phyloP scores from a whole-genome alignment of 306 rosid species.

The Phaseolus lunatus region DNA sequence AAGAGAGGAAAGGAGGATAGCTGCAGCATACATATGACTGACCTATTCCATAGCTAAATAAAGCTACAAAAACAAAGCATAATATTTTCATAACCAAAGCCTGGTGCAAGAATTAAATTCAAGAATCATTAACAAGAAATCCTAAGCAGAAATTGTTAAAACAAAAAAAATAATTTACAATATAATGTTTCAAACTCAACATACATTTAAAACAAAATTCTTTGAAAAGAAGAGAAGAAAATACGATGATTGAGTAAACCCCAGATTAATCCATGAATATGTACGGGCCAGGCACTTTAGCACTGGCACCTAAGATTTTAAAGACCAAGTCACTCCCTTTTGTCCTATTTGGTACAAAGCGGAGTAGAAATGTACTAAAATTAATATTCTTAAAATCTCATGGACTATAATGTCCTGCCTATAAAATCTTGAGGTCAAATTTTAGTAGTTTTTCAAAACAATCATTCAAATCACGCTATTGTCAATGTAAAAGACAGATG shows the following conservation, averaged over 20 bases:
- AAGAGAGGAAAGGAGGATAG: neutral
- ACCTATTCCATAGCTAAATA: slow-evolving; percentile 1
- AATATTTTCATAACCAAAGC: slow-evolving; percentile 2
- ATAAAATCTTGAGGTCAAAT: neutral
- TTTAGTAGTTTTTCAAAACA: neutral
- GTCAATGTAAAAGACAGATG: neutral
- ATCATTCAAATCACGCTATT: neutral
- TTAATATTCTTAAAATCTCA: neutral
- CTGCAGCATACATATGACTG: neutral
- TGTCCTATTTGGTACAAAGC: neutral
- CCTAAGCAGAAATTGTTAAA: neutral
- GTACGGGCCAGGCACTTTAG: neutral
- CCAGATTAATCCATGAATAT: neutral
- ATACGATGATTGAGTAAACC: neutral
- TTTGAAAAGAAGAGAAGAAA: neutral
- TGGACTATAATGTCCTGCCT: neutral
- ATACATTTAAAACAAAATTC: neutral
- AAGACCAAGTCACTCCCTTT: neutral
- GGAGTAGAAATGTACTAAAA: no score
- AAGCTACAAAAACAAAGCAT: neutral
- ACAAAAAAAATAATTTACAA: no score
- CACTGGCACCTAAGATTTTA: neutral
- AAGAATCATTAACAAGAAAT: slow-evolving; percentile 12
- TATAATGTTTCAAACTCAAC: no score
- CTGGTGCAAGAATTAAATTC: neutral